These are phyloP conservation scores for Periconia sp. DNA, from an alignment of 2,329 filamentous ascomycete genomes.

Conservation along the genomic window DNA sequence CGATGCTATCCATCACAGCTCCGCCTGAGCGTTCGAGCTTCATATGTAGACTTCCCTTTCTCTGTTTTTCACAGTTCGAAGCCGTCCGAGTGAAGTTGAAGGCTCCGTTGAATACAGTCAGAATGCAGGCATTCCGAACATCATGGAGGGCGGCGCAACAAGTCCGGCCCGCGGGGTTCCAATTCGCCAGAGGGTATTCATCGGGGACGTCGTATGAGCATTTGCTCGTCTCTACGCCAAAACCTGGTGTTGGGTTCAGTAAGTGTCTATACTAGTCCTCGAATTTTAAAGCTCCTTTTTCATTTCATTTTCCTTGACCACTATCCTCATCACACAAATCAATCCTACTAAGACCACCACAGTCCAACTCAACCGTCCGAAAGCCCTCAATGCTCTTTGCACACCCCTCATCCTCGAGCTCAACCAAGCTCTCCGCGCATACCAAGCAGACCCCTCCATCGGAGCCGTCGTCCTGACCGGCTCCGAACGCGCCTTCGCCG, in stretches of 20 bases:
- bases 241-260: slow-evolving; percentile 91
- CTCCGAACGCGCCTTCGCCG: slow-evolving; percentile 76
- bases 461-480: slow-evolving; percentile 74
- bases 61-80: slow-evolving; percentile 1
- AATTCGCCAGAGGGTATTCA: slow-evolving; percentile 58
- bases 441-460: slow-evolving; percentile 39
- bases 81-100: not conserved
- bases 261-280: slow-evolving; percentile 23
- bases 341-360: slow-evolving; percentile 19
- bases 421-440: slow-evolving; percentile 47
- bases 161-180: slow-evolving; percentile 61
- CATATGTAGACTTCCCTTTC: not conserved
- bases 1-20: slow-evolving; percentile 29
- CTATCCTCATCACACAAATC: not conserved
- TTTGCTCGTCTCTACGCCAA: slow-evolving; percentile 80
- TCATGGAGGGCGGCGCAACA: slow-evolving; percentile 68
- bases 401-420: slow-evolving; percentile 91
- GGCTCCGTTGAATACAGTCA: slow-evolving; percentile 16
- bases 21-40: slow-evolving; percentile 5
- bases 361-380: slow-evolving; percentile 95
- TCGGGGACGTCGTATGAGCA: slow-evolving; percentile 71
- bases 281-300: not conserved
- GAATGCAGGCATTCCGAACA: slow-evolving; percentile 60
- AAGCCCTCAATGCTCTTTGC: slow-evolving; percentile 92
- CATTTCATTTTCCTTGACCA: not conserved